A percentile compares a stretch with the other conserved stretches of the same genome.
phyloP scores from a whole-genome alignment of 116 monocot species.

The Phalaenopsis hybrid region DNA sequence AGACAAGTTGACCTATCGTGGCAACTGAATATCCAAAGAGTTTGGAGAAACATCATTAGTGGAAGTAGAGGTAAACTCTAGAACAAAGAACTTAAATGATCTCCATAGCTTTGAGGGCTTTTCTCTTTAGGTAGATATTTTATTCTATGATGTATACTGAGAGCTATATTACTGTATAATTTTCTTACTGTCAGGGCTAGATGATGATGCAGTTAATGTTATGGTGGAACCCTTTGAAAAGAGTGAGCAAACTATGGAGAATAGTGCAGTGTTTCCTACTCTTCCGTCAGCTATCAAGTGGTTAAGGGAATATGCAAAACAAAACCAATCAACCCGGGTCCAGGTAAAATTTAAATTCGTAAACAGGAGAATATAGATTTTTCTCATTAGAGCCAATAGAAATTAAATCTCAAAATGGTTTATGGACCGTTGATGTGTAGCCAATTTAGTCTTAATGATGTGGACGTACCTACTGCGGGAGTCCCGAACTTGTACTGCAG shows the following conservation, averaged over 20 bases:
- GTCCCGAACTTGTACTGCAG: no score
- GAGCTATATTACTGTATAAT: neutral
- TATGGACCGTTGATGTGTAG: no score
- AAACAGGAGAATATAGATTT: neutral
- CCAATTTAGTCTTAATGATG: no score
- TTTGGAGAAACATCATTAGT: conserved; percentile 53
- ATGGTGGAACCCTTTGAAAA: conserved; percentile 17
- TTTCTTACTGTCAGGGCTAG: conserved; percentile 3
- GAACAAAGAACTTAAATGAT: neutral
- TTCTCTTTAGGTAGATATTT: neutral
- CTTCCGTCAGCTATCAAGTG: conserved; percentile 73
- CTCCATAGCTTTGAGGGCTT: neutral
- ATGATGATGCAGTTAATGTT: conserved; percentile 9
- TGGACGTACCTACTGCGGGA: no score
- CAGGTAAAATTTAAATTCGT: conserved; percentile 36
- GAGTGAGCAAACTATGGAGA: conserved; percentile 15
- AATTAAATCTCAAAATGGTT: no score
- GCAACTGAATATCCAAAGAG: conserved; percentile 71
- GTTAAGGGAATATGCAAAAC: conserved; percentile 58
- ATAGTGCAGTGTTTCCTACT: conserved; percentile 66
- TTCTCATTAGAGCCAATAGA: no score
- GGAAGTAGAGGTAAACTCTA: conserved; percentile 35
- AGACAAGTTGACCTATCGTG: conserved; percentile 68
- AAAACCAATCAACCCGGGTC: conserved; percentile 45
- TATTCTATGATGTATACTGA: neutral